Percentiles rank a stretch among this genome's conserved stretches.
These are phyloP conservation scores for Ophiorrhiza pumila DNA, from an alignment of 257 asterid species.

Conservation along the genomic window DNA sequence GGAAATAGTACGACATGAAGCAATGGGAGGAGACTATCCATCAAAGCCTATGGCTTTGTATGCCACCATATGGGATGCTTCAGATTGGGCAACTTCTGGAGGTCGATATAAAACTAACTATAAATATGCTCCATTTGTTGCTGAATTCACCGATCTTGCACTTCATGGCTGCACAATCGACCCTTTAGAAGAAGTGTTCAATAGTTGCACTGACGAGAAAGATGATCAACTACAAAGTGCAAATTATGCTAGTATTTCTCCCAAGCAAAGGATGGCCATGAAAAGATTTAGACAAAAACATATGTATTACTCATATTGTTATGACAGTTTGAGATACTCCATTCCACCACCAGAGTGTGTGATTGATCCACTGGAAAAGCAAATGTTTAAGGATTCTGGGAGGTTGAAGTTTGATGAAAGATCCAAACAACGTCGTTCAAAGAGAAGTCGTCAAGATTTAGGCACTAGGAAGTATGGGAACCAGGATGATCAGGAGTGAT, in stretches of 20 bases:
- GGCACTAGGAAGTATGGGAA: constrained; percentile 37
- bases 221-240: constrained; percentile 35
- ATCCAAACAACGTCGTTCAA: constrained; percentile 38
- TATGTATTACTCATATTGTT: constrained; percentile 83
- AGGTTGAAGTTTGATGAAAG: constrained; percentile 47
- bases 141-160: constrained; percentile 69
- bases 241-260: constrained; percentile 38
- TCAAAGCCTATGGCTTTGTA: constrained; percentile 86
- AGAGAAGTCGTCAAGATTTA: constrained; percentile 38
- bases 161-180: constrained; percentile 72
- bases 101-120: constrained; percentile 73
- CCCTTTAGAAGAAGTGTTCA: constrained; percentile 59
- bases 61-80: constrained; percentile 97
- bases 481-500: constrained; percentile 14
- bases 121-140: constrained; percentile 84
- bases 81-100: constrained; percentile 97
- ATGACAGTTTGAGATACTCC: constrained; percentile 56
- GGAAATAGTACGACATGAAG: constrained; percentile 55
- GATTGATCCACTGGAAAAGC: constrained; percentile 46
- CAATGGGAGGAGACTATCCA: constrained; percentile 86
- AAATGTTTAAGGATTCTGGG: constrained; percentile 58
- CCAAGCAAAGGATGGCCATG: constrained; percentile 58
- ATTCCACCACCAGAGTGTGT: constrained; percentile 69
- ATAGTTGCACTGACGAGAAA: constrained; percentile 25
- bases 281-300: constrained; percentile 49